These are phyloP conservation scores for Aspergillus puulaauensis DNA, from an alignment of 2,329 filamentous ascomycete genomes.

Conservation along the genomic window DNA sequence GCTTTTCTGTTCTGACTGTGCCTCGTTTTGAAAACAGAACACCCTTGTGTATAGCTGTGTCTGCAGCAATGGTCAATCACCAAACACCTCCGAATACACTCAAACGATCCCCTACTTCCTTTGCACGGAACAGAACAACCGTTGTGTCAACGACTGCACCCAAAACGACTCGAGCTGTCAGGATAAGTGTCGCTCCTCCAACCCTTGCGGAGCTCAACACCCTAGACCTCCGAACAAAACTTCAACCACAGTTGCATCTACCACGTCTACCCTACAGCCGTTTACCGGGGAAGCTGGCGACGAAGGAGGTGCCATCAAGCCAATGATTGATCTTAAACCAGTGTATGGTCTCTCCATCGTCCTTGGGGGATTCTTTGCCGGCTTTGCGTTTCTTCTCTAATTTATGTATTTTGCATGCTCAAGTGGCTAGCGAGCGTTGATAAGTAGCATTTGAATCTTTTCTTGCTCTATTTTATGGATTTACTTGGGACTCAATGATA, in stretches of 20 bases:
- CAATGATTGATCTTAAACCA: slow-evolving; percentile 52
- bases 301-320: slow-evolving; percentile 31
- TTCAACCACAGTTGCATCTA: slow-evolving; percentile 35
- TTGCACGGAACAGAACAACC: slow-evolving; percentile 57
- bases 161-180: slow-evolving; percentile 50
- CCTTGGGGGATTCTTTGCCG: slow-evolving; percentile 56
- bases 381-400: slow-evolving; percentile 57
- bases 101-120: slow-evolving; percentile 63
- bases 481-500: slow-evolving; percentile 1
- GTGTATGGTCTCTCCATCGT: slow-evolving; percentile 58
- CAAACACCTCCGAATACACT: slow-evolving; percentile 62
- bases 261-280: slow-evolving; percentile 33
- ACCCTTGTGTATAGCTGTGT: slow-evolving; percentile 57
- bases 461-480: background rate
- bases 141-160: slow-evolving; percentile 54
- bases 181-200: slow-evolving; percentile 50
- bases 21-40: slow-evolving; percentile 25
- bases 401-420: background rate
- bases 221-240: slow-evolving; percentile 57
- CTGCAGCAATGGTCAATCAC: slow-evolving; percentile 53
- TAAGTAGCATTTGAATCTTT: background rate
- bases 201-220: slow-evolving; percentile 63
- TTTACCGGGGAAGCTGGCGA: slow-evolving; percentile 30
- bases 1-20: slow-evolving; percentile 3
- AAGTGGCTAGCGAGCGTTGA: background rate